Base-by-base conservation (phyloP, 495 filamentous ascomycete species). In the Clohesyomyces aquaticus region DNA sequence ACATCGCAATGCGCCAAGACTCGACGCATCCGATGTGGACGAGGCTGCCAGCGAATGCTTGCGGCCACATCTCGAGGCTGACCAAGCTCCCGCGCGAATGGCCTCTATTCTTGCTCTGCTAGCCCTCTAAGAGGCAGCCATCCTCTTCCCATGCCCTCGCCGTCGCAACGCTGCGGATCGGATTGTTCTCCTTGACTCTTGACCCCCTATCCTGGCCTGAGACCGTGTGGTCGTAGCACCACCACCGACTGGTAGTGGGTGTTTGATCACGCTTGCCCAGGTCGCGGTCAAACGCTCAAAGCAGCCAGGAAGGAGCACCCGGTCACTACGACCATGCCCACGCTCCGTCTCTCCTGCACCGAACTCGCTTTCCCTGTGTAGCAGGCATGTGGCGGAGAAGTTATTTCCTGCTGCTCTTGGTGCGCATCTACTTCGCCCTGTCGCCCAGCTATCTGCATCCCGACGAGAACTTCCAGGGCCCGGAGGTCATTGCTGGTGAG, bases 391-490 rank as follows among this genome's bases (percentile, higher is more conserved):
- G 91, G 93, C 84, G 92, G 80, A 86, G 92, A 78, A 85, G 86
- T 54, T 96, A 96, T 76, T 78, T 98, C 67, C 76, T 96, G 41
- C 80, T 98, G 60, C 75, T 96, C 60, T 76, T 91, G 63, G 87
- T 97, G 67, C 89, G 95, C 71, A 82, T 97, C 63, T 98, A 95
- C 81, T 95, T 97, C 70, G 93, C 94, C 46, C 80, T 96, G 29
- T 91, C 88, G 49, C 90, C 94, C 47, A 97, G 93, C 79, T 98
- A 98, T 76, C 84, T 98, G 28, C 94, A 98, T 75, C 94, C 94
- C 2, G 94, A 98, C 77, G 94, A 98, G 80, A 91, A 97, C 77
- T 98, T 98, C 72, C 94, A 98, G 73, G 94, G 94, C 19, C 94
- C 93, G 10, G 94, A 98, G 79, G 88, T 98, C 55, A 93, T 96